Evolutionary conservation across 805 yeast genomes (phyloP).

Genomic region (Ogataea dorogensis): DNA sequence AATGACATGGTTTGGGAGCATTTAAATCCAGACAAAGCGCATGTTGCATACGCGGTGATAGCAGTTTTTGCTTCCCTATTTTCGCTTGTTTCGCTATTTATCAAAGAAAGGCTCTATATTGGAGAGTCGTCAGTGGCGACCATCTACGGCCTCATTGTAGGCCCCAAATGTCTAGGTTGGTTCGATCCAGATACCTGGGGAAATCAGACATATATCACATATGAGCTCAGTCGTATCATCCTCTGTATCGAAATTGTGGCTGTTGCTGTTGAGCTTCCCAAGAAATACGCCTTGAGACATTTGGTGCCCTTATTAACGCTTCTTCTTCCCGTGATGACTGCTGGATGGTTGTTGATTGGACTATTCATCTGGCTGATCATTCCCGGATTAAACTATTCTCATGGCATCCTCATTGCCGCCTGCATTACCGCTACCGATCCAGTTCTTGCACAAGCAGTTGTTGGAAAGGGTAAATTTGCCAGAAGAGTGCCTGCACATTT

Average conservation of each 20-base stretch:
- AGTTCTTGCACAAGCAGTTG: slow-evolving; percentile 69
- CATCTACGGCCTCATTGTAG: slow-evolving; percentile 57
- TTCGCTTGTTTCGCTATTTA: slow-evolving; percentile 56
- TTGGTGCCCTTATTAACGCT: slow-evolving; percentile 58
- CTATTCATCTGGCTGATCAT: slow-evolving; percentile 60
- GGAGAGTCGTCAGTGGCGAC: slow-evolving; percentile 70
- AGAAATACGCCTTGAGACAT: slow-evolving; percentile 59
- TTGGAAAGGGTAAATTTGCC: slow-evolving; percentile 71
- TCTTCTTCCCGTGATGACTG: slow-evolving; percentile 66
- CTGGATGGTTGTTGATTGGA: slow-evolving; percentile 67
- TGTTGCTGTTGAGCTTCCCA: slow-evolving; percentile 71
- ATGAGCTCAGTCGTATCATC: slow-evolving; percentile 61
- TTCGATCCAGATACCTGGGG: slow-evolving; percentile 58
- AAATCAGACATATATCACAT: slow-evolving; percentile 50
- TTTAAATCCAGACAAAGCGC: slow-evolving; percentile 32
- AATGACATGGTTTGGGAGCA: slow-evolving; percentile 34
- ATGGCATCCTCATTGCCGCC: slow-evolving; percentile 60
- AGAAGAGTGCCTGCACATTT: slow-evolving; percentile 62
- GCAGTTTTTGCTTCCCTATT: slow-evolving; percentile 60
- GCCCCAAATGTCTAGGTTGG: slow-evolving; percentile 60
- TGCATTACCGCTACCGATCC: slow-evolving; percentile 82
- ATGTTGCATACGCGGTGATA: slow-evolving; percentile 51
- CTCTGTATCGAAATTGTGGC: slow-evolving; percentile 70
- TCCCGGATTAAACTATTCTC: slow-evolving; percentile 53
- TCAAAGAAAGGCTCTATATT: slow-evolving; percentile 56